Evolutionary conservation across 306 rosid species (phyloP), one percentile per base, ranked within the genome.

Genomic region (Fragaria nilgerrensis): DNA sequence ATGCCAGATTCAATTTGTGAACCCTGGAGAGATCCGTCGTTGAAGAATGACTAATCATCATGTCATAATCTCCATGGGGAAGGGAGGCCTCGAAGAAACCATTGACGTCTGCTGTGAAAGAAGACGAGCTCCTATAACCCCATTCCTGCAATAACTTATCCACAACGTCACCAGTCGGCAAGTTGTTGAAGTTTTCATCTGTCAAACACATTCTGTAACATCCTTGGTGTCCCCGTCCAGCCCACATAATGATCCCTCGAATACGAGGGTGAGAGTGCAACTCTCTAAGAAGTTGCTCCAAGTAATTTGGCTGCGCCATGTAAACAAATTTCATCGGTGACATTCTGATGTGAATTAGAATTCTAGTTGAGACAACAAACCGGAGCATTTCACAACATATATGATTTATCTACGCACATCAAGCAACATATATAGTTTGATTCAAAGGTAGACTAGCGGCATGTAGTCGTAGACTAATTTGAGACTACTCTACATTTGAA

Each of bases 201-300:
- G 88, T 84, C 62, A 93, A 81, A 36, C 97, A 87, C 83, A 87
- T 83, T 12, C 53, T 52, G 34, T 79, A 88, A 68, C 96, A 89
- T 50, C 91, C 93, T 37, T 75, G 13, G 3, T 91, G 83, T 14
- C 71, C 45, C 82, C 87, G 68, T 32, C 79, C 86, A 59, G 89
- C 76, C 94, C 97, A 94, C 59, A 92, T 29, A 16, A 91, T 79
- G 9, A 90, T 87, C 4, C 98, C 97, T 7, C 65, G 43, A 34
- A 94, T 78, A 7, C 13, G 58, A 20, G 97, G 98, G 79, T 90
- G 98, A 2, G 96, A 84, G 5, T 84, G 79, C 52, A 59, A 50
- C 77, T 90, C 98, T 81, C 92, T 87, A 2, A 90, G 82, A 67
- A 85, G 61, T 47, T 82, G 85, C 85, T 94, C 91, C 48, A 93